phyloP scores from a whole-genome alignment of 371 early-diverging fungal species.

The Rhizopus arrhizus region DNA sequence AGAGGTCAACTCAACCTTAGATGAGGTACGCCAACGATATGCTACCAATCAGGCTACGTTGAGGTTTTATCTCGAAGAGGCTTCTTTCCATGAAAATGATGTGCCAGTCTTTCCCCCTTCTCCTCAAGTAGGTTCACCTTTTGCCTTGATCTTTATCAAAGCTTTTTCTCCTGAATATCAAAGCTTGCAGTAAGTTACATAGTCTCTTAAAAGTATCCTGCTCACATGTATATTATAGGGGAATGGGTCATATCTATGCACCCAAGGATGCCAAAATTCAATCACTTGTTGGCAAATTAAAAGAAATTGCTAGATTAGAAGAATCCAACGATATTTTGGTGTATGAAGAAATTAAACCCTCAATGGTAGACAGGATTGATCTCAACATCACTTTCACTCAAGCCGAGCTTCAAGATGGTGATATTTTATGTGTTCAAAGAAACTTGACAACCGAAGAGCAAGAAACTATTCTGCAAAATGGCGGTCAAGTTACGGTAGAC shows the following conservation, averaged over 20 bases:
- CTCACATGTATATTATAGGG: slow-evolving; percentile 26
- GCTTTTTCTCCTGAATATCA: slow-evolving; percentile 27
- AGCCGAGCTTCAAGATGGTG: slow-evolving; percentile 88
- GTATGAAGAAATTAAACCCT: slow-evolving; percentile 92
- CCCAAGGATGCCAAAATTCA: slow-evolving; percentile 56
- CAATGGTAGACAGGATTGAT: slow-evolving; percentile 82
- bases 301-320: slow-evolving; percentile 57
- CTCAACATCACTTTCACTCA: slow-evolving; percentile 61
- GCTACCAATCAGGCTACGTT: slow-evolving; percentile 26
- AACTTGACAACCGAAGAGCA: slow-evolving; percentile 59
- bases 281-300: slow-evolving; percentile 60
- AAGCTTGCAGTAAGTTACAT: slow-evolving; percentile 19
- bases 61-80: slow-evolving; percentile 32
- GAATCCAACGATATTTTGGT: slow-evolving; percentile 59
- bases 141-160: slow-evolving; percentile 32
- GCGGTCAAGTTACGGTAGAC: slow-evolving; percentile 54
- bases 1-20: slow-evolving; percentile 24
- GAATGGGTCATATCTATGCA: slow-evolving; percentile 61
- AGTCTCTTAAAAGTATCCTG: background rate
- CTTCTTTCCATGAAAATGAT: slow-evolving; percentile 4
- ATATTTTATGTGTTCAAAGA: slow-evolving; percentile 86
- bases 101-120: slow-evolving; percentile 17
- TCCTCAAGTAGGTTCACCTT: slow-evolving; percentile 1
- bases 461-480: slow-evolving; percentile 25
- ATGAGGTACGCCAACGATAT: slow-evolving; percentile 29